phyloP scores from a whole-genome alignment of 2,329 filamentous ascomycete genomes.

The Lecanicillium sp. region DNA sequence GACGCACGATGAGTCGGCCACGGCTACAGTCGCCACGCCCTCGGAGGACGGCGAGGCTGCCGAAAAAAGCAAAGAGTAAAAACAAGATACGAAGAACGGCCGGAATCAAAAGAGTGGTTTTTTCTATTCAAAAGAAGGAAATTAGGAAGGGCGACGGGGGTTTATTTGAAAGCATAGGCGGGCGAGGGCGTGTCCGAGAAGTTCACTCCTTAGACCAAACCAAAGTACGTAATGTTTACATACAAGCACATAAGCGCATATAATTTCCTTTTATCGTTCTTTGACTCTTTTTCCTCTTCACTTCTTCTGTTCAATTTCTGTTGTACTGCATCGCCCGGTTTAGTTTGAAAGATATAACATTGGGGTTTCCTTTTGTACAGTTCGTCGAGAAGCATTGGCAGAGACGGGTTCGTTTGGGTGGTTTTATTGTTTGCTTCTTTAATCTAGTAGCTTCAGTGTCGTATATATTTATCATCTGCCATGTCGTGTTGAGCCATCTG shows the following conservation, averaged over 20 bases:
- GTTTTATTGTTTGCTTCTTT: not conserved
- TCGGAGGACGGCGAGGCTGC: conserved; percentile 15
- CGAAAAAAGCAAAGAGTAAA: not conserved
- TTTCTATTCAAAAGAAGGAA: not conserved
- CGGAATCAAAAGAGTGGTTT: too few species aligned
- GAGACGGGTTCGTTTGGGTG: not conserved
- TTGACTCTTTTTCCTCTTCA: not conserved
- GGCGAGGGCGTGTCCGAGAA: not conserved
- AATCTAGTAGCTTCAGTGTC: too few species aligned
- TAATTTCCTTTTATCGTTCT: conserved; percentile 5
- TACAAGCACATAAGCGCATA: conserved; percentile 12
- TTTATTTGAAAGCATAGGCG: not conserved
- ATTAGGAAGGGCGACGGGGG: not conserved
- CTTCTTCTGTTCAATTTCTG: not conserved
- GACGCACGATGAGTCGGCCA: conserved; percentile 10
- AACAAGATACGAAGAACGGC: not conserved
- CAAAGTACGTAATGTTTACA: conserved; percentile 34
- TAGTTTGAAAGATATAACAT: not conserved
- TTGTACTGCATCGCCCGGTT: too few species aligned
- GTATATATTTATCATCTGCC: too few species aligned
- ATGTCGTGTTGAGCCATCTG: too few species aligned
- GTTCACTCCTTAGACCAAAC: not conserved
- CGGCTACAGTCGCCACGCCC: not conserved
- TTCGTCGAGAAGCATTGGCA: not conserved
- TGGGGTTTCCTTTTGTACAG: too few species aligned